Evolutionary conservation across 306 rosid genomes (phyloP), one percentile per base, ranked within the genome.

Genomic region (Lagenaria siceraria): DNA sequence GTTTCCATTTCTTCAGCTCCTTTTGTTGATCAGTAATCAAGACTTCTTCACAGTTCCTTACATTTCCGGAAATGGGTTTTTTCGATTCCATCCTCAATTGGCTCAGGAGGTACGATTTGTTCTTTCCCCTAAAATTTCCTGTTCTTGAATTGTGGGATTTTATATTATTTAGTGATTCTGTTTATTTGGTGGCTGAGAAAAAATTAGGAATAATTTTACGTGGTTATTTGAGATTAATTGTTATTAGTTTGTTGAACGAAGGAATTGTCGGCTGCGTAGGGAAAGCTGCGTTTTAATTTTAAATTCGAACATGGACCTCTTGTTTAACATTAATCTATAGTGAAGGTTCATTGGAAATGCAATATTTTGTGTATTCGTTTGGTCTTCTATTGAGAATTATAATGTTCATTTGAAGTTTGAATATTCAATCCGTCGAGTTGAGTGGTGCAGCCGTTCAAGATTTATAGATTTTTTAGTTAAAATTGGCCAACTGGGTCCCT

Each of bases 11-110:
- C 11, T 40, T 68, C 19, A 11, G 35, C n/a, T 68, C 22, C 74
- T 42, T 68, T 68, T 12, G 31, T 42, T 42, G n/a, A 21, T 21
- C 35, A n/a, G 4, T 21, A 21, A 40, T 69, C 75, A 2, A 40
- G 10, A 5, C 2, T 43, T 43, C 31, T 27, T 48, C 76, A 25
- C 17, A 14, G 15, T 48, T 71, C 49, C 58, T 2, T 25, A 25
- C 40, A 46, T 71, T 71, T 71, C 42, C 14, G 51, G n/a, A 49
- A 49, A 93, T 93, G 98, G 96, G 98, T 80, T 88, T 93, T 70
- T 85, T 87, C 86, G 98, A 93, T 88, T 86, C 96, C 58, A 19
- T 93, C 46, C 98, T 93, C 85, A 93, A 82, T 82, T 94, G 98
- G 97, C 98, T 94, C 77, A 91, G 97, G 78, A 88, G 98, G 98